Evolutionary conservation across 345 rosid genomes (phyloP), one percentile per base, ranked within the genome.

Genomic region (Passiflora organensis): DNA sequence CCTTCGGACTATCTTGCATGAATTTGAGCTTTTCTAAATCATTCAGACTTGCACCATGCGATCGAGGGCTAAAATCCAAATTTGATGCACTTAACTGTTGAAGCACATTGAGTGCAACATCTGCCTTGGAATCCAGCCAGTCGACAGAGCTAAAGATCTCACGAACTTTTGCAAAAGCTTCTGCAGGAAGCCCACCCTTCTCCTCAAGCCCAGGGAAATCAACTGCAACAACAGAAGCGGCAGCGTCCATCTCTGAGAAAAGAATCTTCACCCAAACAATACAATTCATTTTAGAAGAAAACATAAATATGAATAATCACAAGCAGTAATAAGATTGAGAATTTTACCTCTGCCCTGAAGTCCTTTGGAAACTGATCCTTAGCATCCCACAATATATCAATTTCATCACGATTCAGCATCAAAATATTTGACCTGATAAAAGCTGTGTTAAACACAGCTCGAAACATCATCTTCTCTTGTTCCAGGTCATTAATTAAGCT

Each of bases 171-270:
- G 88, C 76, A 78, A 91, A 88, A 65, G 86, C 96, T 78, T 88
- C 98, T 53, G 82, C 59, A 1, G 95, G 90, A 69, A 91, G 90
- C 58, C 93, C 96, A 32, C 81, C 95, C 65, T 83, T 83, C 62
- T 81, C 96, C 70, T 91, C 95, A 66, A 81, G 72, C 75, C 70
- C 58, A 17, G 85, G 58, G 69, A 86, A 73, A 64, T 84, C 82
- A 43, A 81, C 67, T 44, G 80, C 48, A 53, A 66, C 74, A 76
- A 91, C 16, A n/a, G 86, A 80, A 62, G 87, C 77, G 54, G 86
- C 80, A 56, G 87, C 80, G 76, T 91, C 93, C 93, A 82, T 77
- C 62, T 91, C 96, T 46, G 98, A 88, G 82, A 91, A 91, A 75
- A 91, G 85, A 80, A 91, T 76, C 98, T 91, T 71, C 68, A 72